Conservation (phyloP, 192 early-diverging fungal species). For the Coemansia sp. region DNA sequence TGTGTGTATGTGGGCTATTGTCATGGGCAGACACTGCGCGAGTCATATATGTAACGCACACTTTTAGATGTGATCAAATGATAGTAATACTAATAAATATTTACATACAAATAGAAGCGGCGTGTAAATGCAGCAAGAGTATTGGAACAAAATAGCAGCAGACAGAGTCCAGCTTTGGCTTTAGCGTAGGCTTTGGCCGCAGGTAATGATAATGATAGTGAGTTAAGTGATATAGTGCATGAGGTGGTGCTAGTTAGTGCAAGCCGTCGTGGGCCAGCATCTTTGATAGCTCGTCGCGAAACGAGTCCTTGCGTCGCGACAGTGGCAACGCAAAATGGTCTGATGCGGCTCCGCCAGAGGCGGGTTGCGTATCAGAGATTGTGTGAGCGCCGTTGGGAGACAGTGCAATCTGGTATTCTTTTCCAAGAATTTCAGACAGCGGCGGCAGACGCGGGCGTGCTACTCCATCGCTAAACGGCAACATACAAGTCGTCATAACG, state of each 20-base stretch:
- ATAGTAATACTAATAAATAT: background rate
- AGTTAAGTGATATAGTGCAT: background rate
- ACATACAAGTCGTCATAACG: background rate
- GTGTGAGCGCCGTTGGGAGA: conserved; percentile 14
- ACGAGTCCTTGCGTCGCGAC: conserved; percentile 22
- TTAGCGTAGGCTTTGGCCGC: background rate
- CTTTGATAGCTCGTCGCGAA: conserved; percentile 18
- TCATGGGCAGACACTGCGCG: background rate
- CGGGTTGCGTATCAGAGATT: background rate
- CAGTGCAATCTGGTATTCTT: conserved; percentile 37
- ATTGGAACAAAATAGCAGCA: background rate
- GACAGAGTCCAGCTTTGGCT: background rate
- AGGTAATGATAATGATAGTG: background rate
- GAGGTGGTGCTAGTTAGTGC: conserved; percentile 10
- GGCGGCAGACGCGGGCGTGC: conserved; percentile 48
- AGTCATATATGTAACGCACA: background rate
- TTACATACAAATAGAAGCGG: background rate
- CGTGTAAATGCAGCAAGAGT: background rate
- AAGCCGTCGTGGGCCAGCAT: conserved; percentile 17
- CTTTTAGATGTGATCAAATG: background rate
- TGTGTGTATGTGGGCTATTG: background rate
- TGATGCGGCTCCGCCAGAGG: background rate
- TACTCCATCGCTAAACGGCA: conserved; percentile 44
- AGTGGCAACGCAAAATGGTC: background rate
- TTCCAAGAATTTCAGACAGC: conserved; percentile 49